phyloP scores from a whole-genome alignment of 257 asterid species.

The Phtheirospermum japonicum region DNA sequence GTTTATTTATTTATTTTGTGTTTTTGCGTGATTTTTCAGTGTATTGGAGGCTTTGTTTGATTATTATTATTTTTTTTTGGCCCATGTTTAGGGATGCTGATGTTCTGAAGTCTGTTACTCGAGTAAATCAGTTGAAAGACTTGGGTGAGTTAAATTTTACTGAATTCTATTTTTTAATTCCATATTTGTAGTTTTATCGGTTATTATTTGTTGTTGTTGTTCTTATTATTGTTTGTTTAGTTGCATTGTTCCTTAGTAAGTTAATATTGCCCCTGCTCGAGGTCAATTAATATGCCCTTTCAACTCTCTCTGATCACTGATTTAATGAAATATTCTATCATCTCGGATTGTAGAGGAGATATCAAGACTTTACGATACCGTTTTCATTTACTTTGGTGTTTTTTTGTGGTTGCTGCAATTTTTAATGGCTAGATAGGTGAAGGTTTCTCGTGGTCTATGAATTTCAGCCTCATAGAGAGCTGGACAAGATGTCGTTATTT shows the following conservation, averaged over 20 bases:
- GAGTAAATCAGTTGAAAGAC: conserved; percentile 90
- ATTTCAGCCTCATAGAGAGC: neutral
- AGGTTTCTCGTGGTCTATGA: neutral
- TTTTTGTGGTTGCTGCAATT: conserved; percentile 16
- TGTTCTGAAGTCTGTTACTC: conserved; percentile 71
- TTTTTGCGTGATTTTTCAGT: neutral
- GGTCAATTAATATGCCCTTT: no score
- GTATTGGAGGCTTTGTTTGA: neutral
- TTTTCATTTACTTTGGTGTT: neutral
- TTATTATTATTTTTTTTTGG: neutral
- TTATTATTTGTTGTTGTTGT: conserved; percentile 2
- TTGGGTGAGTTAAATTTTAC: conserved; percentile 52
- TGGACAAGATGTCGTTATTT: no score
- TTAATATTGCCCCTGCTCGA: neutral
- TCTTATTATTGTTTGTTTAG: neutral
- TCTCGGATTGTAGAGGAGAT: no score
- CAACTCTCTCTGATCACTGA: no score
- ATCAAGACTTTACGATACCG: no score
- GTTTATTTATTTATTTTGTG: neutral
- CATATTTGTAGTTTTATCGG: neutral
- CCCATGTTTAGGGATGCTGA: conserved; percentile 69
- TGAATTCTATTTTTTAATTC: conserved; percentile 2
- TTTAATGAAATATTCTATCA: no score
- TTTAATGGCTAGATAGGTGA: conserved; percentile 14
- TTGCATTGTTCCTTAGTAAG: conserved; percentile 20